Evolutionary conservation across 2,329 filamentous ascomycete genomes (phyloP).

Genomic region (Talaromyces sp.): DNA sequence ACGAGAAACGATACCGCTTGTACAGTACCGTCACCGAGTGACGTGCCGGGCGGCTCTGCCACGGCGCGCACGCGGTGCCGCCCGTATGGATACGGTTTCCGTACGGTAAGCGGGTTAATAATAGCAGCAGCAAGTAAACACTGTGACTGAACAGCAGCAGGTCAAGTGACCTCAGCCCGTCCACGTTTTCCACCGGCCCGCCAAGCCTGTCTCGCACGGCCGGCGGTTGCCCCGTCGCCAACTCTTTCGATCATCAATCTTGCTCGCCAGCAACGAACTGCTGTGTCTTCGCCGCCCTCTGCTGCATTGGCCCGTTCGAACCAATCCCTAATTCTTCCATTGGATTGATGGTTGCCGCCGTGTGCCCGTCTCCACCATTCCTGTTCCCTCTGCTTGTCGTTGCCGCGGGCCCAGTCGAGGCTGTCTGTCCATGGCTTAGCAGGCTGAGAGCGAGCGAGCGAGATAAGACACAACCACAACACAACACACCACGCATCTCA

Average conservation of each 20-base stretch:
- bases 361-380: background rate
- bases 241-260: background rate
- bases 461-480: background rate
- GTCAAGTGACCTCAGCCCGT: background rate
- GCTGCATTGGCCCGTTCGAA: background rate
- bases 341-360: background rate
- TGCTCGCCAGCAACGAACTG: background rate
- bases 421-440: conserved; percentile 5
- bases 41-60: background rate
- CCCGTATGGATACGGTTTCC: background rate
- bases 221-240: background rate
- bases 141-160: background rate
- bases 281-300: background rate
- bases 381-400: background rate
- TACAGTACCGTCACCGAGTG: background rate
- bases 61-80: background rate
- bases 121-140: background rate
- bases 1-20: background rate
- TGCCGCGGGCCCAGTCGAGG: background rate
- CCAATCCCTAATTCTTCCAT: background rate
- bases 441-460: background rate
- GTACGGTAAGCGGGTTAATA: background rate
- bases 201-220: background rate
- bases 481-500: background rate
- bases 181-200: conserved; percentile 2